Conservation (phyloP, 352 stramenopile species). For the Peronospora destructor region DNA sequence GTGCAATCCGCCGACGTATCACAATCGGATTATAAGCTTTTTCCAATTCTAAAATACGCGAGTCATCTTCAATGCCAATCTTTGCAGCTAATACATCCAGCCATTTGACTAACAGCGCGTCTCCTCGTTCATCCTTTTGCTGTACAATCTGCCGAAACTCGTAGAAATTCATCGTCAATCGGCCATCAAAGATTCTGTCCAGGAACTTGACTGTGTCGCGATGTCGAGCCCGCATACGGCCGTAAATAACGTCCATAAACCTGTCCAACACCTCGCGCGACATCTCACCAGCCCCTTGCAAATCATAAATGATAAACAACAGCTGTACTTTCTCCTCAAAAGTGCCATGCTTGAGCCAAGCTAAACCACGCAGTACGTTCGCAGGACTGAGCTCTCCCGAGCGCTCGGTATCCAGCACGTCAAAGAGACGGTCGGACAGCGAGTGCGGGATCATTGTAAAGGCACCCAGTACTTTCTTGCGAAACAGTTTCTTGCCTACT, state of each 20-base stretch:
- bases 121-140: conserved; percentile 42
- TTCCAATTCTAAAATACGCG: conserved; percentile 64
- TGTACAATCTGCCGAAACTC: conserved; percentile 59
- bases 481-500: conserved; percentile 70
- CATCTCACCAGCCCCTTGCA: conserved; percentile 56
- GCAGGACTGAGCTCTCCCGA: conserved; percentile 54
- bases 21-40: conserved; percentile 73
- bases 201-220: conserved; percentile 46
- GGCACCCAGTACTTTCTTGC: conserved; percentile 65
- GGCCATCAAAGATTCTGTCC: conserved; percentile 46
- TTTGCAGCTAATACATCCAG: conserved; percentile 53
- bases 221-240: conserved; percentile 39
- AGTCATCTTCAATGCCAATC: conserved; percentile 63
- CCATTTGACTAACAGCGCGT: conserved; percentile 59
- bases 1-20: conserved; percentile 70
- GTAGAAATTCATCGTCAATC: conserved; percentile 38
- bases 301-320: conserved; percentile 81
- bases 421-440: conserved; percentile 77
- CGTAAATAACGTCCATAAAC: conserved; percentile 86
- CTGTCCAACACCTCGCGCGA: conserved; percentile 60
- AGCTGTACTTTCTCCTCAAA: conserved; percentile 68
- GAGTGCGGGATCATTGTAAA: conserved; percentile 79
- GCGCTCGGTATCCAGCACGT: conserved; percentile 71
- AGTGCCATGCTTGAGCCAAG: conserved; percentile 68
- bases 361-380: conserved; percentile 61